Base-by-base conservation (phyloP, 129 eudicot genomes). In the Lactuca sativa region DNA sequence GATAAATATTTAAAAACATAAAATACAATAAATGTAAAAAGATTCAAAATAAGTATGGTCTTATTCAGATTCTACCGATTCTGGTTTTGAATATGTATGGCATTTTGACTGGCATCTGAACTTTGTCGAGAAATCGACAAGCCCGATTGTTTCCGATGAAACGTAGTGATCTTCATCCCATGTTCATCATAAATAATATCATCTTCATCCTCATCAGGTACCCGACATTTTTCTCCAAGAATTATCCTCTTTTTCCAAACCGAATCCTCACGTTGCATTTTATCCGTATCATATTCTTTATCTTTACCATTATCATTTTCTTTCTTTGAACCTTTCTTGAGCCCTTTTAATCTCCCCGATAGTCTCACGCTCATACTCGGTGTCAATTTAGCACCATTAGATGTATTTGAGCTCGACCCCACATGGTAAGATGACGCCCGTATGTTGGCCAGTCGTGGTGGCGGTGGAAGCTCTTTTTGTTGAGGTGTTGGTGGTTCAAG, bases 221-320 rank as follows among this genome's bases (percentile, higher is more conserved):
- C 80, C 59, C 69, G 75, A 67, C 95, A 90, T 73, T 78, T 86
- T 61, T 76, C 96, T 9, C 97, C 97, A 60, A 91, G 70, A 21
- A 91, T 88, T 11, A 91, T 91, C 9, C 82, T 74, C 62, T 88
- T 91, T 70, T 86, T 86, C 85, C 88, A 91, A 48, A 91, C 70
- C 0, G 92, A 88, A 41, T 91, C 96, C 66, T 82, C 86, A 0
- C 81, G 85, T n/a, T 77, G 80, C 56, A 78, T 43, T 69, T 74
- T 66, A 44, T 70, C 80, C 11, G 70, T 54, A 7, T 72, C 71
- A 6, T 64, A 33, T 4, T 56, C 43, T 56, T 62, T 55, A 56
- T 73, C 72, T 6, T 53, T 49, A 38, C 11, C 14, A 12, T 68
- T 77, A 2, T 66, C 86, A 51, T 61, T 40, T 40, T 40, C 49